Evolutionary conservation across 805 yeast species (phyloP).

Genomic region (Kazachstania martiniae): DNA sequence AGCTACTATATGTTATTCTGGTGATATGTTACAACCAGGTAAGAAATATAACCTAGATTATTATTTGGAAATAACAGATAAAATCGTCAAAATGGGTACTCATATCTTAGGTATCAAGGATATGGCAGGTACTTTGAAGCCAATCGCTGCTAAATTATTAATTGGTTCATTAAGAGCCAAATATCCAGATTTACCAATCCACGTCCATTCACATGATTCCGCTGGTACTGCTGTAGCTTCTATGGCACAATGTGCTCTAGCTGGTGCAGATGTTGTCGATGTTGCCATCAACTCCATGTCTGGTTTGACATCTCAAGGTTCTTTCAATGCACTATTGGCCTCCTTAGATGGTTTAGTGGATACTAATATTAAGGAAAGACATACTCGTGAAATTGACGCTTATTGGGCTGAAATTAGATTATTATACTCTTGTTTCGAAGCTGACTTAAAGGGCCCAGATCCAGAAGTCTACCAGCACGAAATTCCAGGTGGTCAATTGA

Average conservation of each 20-base stretch:
- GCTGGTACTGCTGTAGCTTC: conserved; percentile 99
- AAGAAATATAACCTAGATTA: conserved; percentile 93
- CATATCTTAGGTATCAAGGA: conserved; percentile 96
- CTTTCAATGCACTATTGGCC: conserved; percentile 84
- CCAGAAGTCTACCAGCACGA: conserved; percentile 98
- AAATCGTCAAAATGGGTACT: conserved; percentile 87
- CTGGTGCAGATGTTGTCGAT: conserved; percentile 98
- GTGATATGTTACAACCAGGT: conserved; percentile 94
- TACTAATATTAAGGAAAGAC: conserved; percentile 55
- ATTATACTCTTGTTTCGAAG: conserved; percentile 92
- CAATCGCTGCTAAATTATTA: conserved; percentile 78
- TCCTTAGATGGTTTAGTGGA: conserved; percentile 80
- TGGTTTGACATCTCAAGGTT: conserved; percentile 97
- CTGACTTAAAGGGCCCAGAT: conserved; percentile 98
- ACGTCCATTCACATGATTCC: conserved; percentile 97
- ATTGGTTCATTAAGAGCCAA: conserved; percentile 71
- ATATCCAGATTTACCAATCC: conserved; percentile 92
- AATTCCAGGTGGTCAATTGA: conserved; percentile 99
- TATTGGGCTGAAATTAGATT: conserved; percentile 99
- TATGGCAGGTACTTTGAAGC: conserved; percentile 99
- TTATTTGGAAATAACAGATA: conserved; percentile 70
- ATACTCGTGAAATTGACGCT: conserved; percentile 75
- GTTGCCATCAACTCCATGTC: conserved; percentile 96
- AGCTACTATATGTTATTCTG: conserved; percentile 96
- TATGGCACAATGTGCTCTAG: conserved; percentile 85